Evolutionary conservation across 257 asterid genomes (phyloP), one percentile per base, ranked within the genome.

Genomic region (Ophiorrhiza pumila): DNA sequence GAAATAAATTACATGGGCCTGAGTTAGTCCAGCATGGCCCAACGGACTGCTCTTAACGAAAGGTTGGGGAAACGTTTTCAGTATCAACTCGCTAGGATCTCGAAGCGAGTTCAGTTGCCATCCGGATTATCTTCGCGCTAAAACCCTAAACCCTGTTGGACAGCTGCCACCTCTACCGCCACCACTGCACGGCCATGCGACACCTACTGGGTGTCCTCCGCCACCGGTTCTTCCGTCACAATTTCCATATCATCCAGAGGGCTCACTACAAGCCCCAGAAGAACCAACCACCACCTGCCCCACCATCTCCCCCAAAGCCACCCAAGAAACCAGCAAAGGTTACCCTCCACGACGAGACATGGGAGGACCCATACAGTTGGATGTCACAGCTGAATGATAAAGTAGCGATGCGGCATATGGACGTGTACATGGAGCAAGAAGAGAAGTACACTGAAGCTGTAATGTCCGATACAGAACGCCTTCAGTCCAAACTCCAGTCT

Each of bases 331-430:
- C 96, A 31, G 88, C 79, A 61, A 84, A 68, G 43, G 81, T 88
- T 74, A 74, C 83, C 75, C 80, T 91, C 64, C 97, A 94, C 85
- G 96, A 90, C 2, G 93, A 87, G 78, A 85, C 95, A 17, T 91
- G 97, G 97, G 90, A 90, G 63, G 98, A 93, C 76, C 89, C 84
- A 17, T 93, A 91, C 82, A 82, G 65, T 41, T 93, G 98, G 98
- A 93, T 91, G 98, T 91, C 98, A 13, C 96, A 89, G 80, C 81
- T 93, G 43, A 78, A 81, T 62, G 98, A 93, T 63, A 85, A 71
- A 78, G 97, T 91, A 64, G 94, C 98, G 15, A 93, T 93, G 98
- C 88, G 99, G 10, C 99, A 94, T 83, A 94, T 94, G 97, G 96
- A 90, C 76, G 95, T 91, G 8, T 91, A 85, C 81, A 87, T 94